These are phyloP conservation scores for Talaromyces sp. DNA, from an alignment of 2,329 filamentous ascomycete species.

Conservation along the genomic window DNA sequence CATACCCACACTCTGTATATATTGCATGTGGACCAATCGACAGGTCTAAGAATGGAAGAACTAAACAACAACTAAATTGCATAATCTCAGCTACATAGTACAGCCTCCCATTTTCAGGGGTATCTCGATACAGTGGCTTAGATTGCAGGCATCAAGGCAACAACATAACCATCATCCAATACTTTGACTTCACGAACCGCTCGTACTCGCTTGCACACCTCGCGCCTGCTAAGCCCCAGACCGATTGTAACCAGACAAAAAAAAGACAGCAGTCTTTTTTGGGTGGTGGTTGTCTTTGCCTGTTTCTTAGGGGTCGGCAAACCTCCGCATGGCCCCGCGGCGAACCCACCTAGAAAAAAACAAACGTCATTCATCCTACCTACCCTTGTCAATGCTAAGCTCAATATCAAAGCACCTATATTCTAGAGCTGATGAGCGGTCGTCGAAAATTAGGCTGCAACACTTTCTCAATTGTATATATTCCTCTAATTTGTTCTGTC, in stretches of 20 bases:
- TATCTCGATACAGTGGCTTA: not conserved
- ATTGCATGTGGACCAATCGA: not conserved
- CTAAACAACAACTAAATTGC: not conserved
- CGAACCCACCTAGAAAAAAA: not conserved
- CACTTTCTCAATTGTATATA: not conserved
- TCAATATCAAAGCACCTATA: not conserved
- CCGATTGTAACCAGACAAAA: not conserved
- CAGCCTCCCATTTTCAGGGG: constrained; percentile 1
- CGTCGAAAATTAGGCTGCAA: not conserved
- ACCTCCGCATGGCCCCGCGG: not conserved
- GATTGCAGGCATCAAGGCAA: constrained; percentile 9
- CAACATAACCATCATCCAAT: not conserved
- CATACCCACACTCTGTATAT: not conserved
- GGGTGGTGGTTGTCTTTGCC: not conserved
- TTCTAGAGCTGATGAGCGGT: not conserved
- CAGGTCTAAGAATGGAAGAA: not conserved
- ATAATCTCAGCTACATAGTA: not conserved
- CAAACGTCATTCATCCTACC: not conserved
- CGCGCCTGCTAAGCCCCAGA: not conserved
- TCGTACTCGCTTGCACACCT: not conserved
- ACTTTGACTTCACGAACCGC: not conserved
- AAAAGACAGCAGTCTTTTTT: not conserved
- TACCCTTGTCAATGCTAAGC: not conserved
- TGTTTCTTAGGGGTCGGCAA: not conserved
- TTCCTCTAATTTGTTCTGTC: not conserved